Evolutionary conservation across 169 alveolate genomes (phyloP).

Genomic region (Babesia gibsoni): DNA sequence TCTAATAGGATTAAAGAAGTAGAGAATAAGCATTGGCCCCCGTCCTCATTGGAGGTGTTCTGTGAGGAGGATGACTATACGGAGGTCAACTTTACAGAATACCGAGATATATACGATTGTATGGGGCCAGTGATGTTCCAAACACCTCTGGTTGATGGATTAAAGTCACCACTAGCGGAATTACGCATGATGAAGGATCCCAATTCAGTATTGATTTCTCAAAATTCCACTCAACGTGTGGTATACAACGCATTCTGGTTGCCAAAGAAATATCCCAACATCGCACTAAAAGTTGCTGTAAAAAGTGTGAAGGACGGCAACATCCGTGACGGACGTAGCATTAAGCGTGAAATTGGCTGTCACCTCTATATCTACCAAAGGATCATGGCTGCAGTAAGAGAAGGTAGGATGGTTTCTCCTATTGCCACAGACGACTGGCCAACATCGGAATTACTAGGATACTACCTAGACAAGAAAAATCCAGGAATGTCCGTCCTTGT

Average conservation of each 20-base stretch:
- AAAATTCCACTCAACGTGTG: conserved; percentile 78
- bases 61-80: conserved; percentile 41
- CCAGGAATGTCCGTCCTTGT: conserved; percentile 78
- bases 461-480: conserved; percentile 77
- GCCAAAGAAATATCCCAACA: conserved; percentile 57
- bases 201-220: conserved; percentile 72
- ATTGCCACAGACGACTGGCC: conserved; percentile 83
- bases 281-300: conserved; percentile 78
- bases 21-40: conserved; percentile 16
- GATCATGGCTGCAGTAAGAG: conserved; percentile 54
- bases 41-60: conserved; percentile 6
- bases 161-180: conserved; percentile 72
- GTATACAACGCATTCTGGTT: conserved; percentile 82
- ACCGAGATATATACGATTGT: conserved; percentile 72
- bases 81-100: conserved; percentile 55
- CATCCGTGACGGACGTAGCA: conserved; percentile 81
- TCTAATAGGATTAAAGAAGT: not conserved
- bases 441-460: conserved; percentile 79
- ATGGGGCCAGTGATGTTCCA: conserved; percentile 78
- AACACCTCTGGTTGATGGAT: conserved; percentile 71
- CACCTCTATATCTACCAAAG: conserved; percentile 80
- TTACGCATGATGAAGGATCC: conserved; percentile 70
- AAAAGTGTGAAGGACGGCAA: conserved; percentile 83
- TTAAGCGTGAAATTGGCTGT: conserved; percentile 83
- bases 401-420: conserved; percentile 31